Evolutionary conservation across 2,329 filamentous ascomycete species (phyloP).

Genomic region (Pseudogymnoascus sp.): DNA sequence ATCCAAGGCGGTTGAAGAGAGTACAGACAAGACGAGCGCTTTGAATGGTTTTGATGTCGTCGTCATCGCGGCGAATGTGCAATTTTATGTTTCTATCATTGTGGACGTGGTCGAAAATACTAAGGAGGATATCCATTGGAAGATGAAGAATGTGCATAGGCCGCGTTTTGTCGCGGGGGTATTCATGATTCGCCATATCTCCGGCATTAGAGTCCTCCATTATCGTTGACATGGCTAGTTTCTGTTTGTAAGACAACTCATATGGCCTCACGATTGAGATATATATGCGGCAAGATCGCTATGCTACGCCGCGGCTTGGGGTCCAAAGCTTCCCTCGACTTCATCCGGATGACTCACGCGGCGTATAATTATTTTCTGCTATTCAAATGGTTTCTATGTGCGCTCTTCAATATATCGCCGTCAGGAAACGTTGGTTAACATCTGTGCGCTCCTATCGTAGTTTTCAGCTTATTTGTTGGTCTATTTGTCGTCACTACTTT

Average conservation of each 20-base stretch:
- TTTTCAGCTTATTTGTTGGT: neutral
- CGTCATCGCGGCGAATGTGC: neutral
- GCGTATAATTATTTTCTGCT: neutral
- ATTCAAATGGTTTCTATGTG: neutral
- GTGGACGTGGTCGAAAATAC: slow-evolving; percentile 1
- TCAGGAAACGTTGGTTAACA: neutral
- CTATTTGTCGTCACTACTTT: neutral
- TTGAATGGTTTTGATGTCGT: neutral
- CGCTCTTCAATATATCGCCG: neutral
- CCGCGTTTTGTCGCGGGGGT: neutral
- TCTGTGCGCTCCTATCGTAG: neutral
- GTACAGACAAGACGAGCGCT: slow-evolving; percentile 1
- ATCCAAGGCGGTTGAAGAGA: slow-evolving; percentile 1
- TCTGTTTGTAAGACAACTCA: neutral
- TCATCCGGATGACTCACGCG: neutral
- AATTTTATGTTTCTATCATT: neutral
- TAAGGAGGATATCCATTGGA: slow-evolving; percentile 3
- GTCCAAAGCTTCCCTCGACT: neutral
- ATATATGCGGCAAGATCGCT: neutral
- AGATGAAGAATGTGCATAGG: neutral
- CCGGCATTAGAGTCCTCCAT: neutral
- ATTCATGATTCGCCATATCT: neutral
- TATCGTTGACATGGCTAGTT: neutral
- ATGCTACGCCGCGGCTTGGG: neutral
- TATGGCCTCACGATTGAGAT: neutral